These are phyloP conservation scores for Rubia tinctorum DNA, from an alignment of 305 asterid species.

Conservation along the genomic window DNA sequence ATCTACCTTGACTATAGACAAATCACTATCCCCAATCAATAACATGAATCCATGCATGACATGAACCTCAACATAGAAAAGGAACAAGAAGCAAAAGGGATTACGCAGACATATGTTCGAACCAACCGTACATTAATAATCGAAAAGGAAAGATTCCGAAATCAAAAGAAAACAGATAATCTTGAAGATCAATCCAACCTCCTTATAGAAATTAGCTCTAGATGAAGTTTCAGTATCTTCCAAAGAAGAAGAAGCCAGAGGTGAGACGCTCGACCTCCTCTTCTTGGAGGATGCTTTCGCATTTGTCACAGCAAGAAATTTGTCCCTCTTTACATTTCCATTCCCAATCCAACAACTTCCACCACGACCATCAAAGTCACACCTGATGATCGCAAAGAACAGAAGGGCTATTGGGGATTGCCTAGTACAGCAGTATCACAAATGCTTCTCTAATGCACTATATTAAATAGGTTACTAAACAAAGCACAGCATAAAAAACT, in stretches of 20 bases:
- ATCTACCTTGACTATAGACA: background rate
- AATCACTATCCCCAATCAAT: background rate
- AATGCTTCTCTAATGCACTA: slow-evolving; percentile 41
- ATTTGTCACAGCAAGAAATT: slow-evolving; percentile 28
- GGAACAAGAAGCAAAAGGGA: background rate
- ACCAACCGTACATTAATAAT: background rate
- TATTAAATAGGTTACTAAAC: slow-evolving; percentile 28
- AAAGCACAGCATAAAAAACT: slow-evolving; percentile 8
- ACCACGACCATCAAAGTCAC: slow-evolving; percentile 55
- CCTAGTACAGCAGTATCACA: slow-evolving; percentile 39
- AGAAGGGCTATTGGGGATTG: slow-evolving; percentile 59
- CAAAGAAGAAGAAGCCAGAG: slow-evolving; percentile 59
- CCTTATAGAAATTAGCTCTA: slow-evolving; percentile 55
- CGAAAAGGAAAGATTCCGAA: background rate
- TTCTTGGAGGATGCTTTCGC: slow-evolving; percentile 46
- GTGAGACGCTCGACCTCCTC: slow-evolving; percentile 52
- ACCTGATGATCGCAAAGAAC: slow-evolving; percentile 79
- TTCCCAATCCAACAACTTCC: slow-evolving; percentile 52
- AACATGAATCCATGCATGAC: background rate
- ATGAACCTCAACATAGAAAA: background rate
- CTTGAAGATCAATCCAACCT: slow-evolving; percentile 46
- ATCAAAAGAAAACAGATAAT: slow-evolving; percentile 8
- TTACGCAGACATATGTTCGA: background rate
- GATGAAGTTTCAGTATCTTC: slow-evolving; percentile 43
- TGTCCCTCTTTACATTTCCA: slow-evolving; percentile 41